Percentiles rank a stretch among this genome's conserved stretches.
These are phyloP conservation scores for Hibiscus mutabilis DNA, from an alignment of 345 rosid genomes.

Conservation along the genomic window DNA sequence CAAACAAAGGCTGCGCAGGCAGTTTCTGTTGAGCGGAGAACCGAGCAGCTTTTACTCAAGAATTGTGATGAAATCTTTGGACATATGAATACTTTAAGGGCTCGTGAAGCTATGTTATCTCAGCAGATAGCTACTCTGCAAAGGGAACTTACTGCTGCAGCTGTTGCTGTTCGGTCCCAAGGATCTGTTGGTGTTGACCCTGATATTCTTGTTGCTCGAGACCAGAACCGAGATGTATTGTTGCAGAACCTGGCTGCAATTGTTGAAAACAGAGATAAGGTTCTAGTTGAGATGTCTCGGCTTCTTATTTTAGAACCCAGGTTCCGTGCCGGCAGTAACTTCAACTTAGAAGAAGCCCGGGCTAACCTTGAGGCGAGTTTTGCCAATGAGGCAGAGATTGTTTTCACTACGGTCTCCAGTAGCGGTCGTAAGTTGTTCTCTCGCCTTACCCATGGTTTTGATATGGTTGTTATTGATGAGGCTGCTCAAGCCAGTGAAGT, in stretches of 20 bases:
- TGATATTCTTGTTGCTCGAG: constrained; percentile 80
- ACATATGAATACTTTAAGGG: constrained; percentile 78
- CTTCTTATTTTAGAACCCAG: constrained; percentile 75
- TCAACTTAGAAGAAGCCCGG: constrained; percentile 96
- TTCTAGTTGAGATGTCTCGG: constrained; percentile 95
- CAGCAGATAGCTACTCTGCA: constrained; percentile 76
- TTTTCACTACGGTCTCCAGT: constrained; percentile 97
- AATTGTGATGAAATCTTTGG: constrained; percentile 79
- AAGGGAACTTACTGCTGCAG: constrained; percentile 64
- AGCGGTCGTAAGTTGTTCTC: constrained; percentile 96
- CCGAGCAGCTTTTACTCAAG: constrained; percentile 77
- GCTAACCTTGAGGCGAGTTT: constrained; percentile 95
- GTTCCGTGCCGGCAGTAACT: constrained; percentile 70
- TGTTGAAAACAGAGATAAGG: constrained; percentile 94
- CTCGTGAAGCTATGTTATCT: constrained; percentile 69
- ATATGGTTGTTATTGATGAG: constrained; percentile 99
- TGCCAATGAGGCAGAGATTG: constrained; percentile 99
- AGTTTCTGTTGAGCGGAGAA: constrained; percentile 96
- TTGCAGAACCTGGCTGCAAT: constrained; percentile 90
- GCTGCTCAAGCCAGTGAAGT: constrained; percentile 99
- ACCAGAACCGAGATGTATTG: constrained; percentile 79
- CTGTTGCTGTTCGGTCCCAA: constrained; percentile 75
- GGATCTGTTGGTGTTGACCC: constrained; percentile 99
- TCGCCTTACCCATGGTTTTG: constrained; percentile 96
- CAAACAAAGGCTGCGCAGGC: constrained; percentile 99